Conservation (phyloP, 2,329 filamentous ascomycete species). For the Claviceps humidiphila region DNA sequence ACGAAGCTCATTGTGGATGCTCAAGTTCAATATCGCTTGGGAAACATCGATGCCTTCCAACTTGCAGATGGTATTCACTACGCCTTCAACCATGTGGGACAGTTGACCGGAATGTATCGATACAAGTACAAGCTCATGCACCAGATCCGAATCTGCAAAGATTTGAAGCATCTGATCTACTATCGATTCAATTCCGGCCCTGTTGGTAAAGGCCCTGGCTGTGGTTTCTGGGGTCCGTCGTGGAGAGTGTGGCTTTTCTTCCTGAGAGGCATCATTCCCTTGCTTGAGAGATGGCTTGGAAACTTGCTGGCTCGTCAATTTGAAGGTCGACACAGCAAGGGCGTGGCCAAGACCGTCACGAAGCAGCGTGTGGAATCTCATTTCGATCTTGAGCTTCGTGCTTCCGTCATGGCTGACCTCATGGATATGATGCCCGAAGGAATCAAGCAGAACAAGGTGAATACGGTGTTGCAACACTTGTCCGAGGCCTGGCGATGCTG, state of each 20-base stretch:
- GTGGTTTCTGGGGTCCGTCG: slow-evolving; percentile 96
- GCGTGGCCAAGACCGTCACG: slow-evolving; percentile 96
- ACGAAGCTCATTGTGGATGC: slow-evolving; percentile 98
- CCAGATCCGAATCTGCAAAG: slow-evolving; percentile 97
- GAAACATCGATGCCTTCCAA: slow-evolving; percentile 98
- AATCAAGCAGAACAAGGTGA: slow-evolving; percentile 98
- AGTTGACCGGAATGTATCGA: slow-evolving; percentile 97
- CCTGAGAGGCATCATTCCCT: slow-evolving; percentile 93
- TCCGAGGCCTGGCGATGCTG: slow-evolving; percentile 98
- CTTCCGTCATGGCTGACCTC: slow-evolving; percentile 95
- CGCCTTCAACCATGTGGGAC: slow-evolving; percentile 97
- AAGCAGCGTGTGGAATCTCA: slow-evolving; percentile 98
- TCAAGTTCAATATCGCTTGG: slow-evolving; percentile 92
- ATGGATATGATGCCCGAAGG: slow-evolving; percentile 99
- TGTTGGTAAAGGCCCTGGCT: slow-evolving; percentile 93
- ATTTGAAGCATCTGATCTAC: slow-evolving; percentile 97
- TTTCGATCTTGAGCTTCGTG: slow-evolving; percentile 91
- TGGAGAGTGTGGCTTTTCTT: slow-evolving; percentile 99
- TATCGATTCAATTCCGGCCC: slow-evolving; percentile 96
- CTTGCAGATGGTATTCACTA: slow-evolving; percentile 98
- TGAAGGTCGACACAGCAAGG: slow-evolving; percentile 95
- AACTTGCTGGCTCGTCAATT: slow-evolving; percentile 96
- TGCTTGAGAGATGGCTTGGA: slow-evolving; percentile 93
- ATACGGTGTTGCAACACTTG: slow-evolving; percentile 90
- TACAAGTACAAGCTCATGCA: slow-evolving; percentile 99